phyloP scores from a whole-genome alignment of 2,329 filamentous ascomycete species.

The Botrytis fragariae region DNA sequence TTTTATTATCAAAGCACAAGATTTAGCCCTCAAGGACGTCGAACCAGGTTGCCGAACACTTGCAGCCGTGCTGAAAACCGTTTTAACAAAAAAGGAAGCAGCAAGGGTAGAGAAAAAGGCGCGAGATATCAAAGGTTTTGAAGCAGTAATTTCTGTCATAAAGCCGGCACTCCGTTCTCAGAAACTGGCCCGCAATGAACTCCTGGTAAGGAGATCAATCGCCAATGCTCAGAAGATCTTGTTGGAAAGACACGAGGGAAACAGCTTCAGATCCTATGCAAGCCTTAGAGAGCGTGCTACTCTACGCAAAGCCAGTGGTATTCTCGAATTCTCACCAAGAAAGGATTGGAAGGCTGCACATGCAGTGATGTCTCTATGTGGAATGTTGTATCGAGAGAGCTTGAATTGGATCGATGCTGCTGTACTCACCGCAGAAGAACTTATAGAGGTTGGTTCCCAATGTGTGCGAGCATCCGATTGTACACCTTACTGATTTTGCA shows the following conservation, averaged over 20 bases:
- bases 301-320: not conserved
- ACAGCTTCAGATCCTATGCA: not conserved
- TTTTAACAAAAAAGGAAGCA: too few relatives aligned
- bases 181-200: not conserved
- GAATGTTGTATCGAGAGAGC: rapidly evolving
- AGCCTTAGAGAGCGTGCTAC: not conserved
- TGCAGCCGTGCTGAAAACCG: too few relatives aligned
- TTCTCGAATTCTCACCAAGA: not conserved
- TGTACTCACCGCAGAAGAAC: not conserved
- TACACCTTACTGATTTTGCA: not conserved
- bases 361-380: not conserved
- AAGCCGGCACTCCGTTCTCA: not conserved
- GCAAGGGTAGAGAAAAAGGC: too few relatives aligned
- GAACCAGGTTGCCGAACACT: too few relatives aligned
- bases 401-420: not conserved
- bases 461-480: not conserved
- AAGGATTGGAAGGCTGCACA: not conserved
- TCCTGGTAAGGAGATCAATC: not conserved
- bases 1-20: too few relatives aligned
- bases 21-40: too few relatives aligned
- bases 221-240: not conserved
- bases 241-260: not conserved
- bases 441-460: not conserved
- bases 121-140: too few relatives aligned
- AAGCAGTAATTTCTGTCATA: not conserved